A percentile compares a stretch with the other conserved stretches of the same genome.
These are phyloP conservation scores for Talaromyces sp. DNA, from an alignment of 2,329 filamentous ascomycete species.

Conservation along the genomic window DNA sequence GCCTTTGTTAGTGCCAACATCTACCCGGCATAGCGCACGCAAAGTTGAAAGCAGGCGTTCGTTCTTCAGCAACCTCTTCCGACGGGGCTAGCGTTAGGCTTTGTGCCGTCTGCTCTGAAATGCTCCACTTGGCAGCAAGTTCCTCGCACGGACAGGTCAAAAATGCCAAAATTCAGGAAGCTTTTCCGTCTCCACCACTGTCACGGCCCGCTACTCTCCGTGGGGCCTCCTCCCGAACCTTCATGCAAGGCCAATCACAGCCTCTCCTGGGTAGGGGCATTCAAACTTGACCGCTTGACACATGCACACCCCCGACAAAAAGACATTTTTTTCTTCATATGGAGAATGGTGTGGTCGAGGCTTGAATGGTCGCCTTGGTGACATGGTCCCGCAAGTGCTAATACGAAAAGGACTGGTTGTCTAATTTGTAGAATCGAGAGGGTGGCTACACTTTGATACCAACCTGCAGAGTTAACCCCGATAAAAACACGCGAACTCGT, in stretches of 20 bases:
- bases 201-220: background rate
- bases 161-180: conserved; percentile 1
- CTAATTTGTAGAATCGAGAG: background rate
- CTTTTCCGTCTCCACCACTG: background rate
- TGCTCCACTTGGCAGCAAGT: background rate
- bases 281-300: background rate
- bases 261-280: background rate
- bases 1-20: background rate
- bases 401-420: background rate
- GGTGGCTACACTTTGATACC: background rate
- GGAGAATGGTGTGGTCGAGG: background rate
- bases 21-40: background rate
- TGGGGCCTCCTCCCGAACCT: background rate
- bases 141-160: background rate
- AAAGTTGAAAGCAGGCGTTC: background rate
- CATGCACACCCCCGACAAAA: background rate
- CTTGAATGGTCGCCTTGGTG: background rate
- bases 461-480: background rate
- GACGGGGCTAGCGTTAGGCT: background rate
- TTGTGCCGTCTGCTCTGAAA: background rate
- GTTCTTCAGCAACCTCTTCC: background rate
- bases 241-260: background rate
- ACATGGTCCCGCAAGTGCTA: background rate
- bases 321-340: background rate
- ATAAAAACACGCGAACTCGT: background rate